Evolutionary conservation across 495 filamentous ascomycete genomes (phyloP), one percentile per base, ranked within the genome.

Genomic region (Mycothermus thermophilus): DNA sequence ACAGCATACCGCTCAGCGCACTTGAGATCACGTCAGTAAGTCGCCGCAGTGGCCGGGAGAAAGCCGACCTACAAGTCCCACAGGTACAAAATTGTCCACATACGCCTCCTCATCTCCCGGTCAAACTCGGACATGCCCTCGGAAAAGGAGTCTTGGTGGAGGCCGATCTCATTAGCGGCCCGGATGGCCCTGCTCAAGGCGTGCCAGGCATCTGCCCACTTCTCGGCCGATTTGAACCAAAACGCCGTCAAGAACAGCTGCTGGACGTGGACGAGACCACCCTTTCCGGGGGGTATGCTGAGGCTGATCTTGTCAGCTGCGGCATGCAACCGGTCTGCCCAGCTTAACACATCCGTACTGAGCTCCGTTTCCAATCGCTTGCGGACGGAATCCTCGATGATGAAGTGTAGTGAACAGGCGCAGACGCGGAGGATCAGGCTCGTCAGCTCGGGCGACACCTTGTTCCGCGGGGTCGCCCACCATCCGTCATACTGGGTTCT

Each of bases 121-220:
- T 63, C 56, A 37, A 58, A 63, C 26, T 71, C 65, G 2, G 60
- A 58, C 30, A 64, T 40, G 1, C 48, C 54, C 3, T 53, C 47
- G 6, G 51, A 52, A 1, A 44, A 35, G 11, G 48, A 45, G 23
- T 59, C 55, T 12, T 58, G 60, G 37, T 74, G 63, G 42, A 74
- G 54, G 6, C 66, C 67, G 34, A 67, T 55, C 37, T 72, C 68
- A 37, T 68, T 66, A 0, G 65, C 68, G 19, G 66, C 66, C 8
- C 62, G 59, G 30, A 71, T 64, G 11, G 60, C 57, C 30, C 46
- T 40, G 26, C 58, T 47, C 22, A 72, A 35, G 9, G 57, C 50
- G 48, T 71, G 67, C 67, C 69, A 71, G 1, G 64, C 59, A 28
- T 71, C 66, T 4, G 63, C 57, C 44, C 69, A 71, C n/a, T 57